Evolutionary conservation across 805 yeast genomes (phyloP), one percentile per base, ranked within the genome.

Genomic region (Debaryomyces prosopidis): DNA sequence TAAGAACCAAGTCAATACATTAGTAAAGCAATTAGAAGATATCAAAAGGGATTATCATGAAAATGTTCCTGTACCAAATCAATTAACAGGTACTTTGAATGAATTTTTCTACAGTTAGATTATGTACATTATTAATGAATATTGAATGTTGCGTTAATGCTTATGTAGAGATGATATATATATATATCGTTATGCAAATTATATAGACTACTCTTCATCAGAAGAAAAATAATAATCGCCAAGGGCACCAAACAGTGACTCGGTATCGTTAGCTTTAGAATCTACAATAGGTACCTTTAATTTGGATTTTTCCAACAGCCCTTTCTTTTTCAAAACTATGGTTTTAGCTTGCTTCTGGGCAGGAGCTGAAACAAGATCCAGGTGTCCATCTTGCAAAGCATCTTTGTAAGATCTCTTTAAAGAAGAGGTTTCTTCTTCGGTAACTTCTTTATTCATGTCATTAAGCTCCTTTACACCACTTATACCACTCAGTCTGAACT

Each of bases 11-110:
- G 59, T 69, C 5, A 60, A 55, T 38, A 55, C 52, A 16, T 55
- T 73, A 42, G 52, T 68, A 1, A 58, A 59, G 7, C 50, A 54
- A 34, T 60, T 71, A 40, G 53, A 46, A 23, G 60, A 53, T 20
- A 65, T 68, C 20, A 66, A 70, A 48, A 54, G 53, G 39, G 49
- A 50, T 9, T 69, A 65, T 50, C 74, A 71, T 23, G 47, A 57
- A 17, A 45, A 53, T 38, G 71, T 67, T 9, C 65, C 65, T 15
- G 67, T 67, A 4, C 76, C 76, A 2, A 44, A 48, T 6, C 43
- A 53, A 27, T 59, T 62, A 16, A 62, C 61, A 11, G 62, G 65
- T 6, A 66, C 76, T 2, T 62, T 72, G 47, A 66, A 58, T 44
- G 67, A 62, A 27, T 70, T 71, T 48, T 40, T 50, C 15, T 67